These are phyloP conservation scores for Neckera pumila DNA, from an alignment of 225 moss, liverwort and hornwort genomes.

Conservation along the genomic window DNA sequence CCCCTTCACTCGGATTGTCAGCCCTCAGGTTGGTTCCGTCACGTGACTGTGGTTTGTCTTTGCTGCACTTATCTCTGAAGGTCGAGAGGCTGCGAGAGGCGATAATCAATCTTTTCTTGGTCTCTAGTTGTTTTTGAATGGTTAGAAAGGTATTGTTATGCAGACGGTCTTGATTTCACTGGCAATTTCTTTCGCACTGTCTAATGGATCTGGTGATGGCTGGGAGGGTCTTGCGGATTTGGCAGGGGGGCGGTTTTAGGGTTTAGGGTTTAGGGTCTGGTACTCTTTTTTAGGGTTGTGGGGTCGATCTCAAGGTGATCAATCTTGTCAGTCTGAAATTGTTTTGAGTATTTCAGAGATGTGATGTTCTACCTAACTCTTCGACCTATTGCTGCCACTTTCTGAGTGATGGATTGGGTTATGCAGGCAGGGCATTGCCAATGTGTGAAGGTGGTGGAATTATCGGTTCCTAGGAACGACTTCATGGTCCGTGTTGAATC, in stretches of 20 bases:
- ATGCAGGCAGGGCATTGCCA: neutral
- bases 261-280: neutral
- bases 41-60: neutral
- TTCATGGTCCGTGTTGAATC: neutral
- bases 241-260: neutral
- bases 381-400: neutral
- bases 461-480: neutral
- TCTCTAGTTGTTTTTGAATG: neutral
- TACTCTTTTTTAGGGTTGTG: neutral
- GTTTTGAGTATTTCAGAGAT: neutral
- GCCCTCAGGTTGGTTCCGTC: conserved; percentile 39
- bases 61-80: neutral
- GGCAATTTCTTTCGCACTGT: neutral
- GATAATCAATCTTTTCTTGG: neutral
- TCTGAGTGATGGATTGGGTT: neutral
- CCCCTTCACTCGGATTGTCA: conserved; percentile 70
- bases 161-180: neutral
- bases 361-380: neutral
- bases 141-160: neutral
- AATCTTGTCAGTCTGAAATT: neutral
- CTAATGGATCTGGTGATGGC: neutral
- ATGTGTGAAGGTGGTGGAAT: neutral
- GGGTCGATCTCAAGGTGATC: neutral
- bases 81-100: neutral
- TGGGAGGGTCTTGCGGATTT: neutral